Evolutionary conservation across 495 filamentous ascomycete species (phyloP).

Genomic region (Podospora appendiculata): DNA sequence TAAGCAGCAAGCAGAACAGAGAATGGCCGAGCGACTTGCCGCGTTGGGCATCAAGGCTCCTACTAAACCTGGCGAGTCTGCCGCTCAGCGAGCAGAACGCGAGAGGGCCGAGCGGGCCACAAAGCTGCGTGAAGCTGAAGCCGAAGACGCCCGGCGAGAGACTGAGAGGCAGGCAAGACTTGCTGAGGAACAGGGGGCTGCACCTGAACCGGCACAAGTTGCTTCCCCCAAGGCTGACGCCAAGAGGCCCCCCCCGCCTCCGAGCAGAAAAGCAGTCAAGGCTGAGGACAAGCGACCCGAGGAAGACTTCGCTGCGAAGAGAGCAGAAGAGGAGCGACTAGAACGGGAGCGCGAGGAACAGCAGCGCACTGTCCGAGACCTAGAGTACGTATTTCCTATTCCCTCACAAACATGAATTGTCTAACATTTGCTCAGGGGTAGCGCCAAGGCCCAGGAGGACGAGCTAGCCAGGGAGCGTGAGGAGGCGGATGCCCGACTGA

Average conservation of each 20-base stretch:
- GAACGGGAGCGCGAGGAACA: slow-evolving; percentile 71
- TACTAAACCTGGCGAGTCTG: slow-evolving; percentile 61
- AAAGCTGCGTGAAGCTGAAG: slow-evolving; percentile 80
- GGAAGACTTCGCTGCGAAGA: slow-evolving; percentile 44
- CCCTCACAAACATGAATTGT: slow-evolving; percentile 8
- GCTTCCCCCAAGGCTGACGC: slow-evolving; percentile 41
- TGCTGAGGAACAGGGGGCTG: slow-evolving; percentile 62
- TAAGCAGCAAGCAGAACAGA: slow-evolving; percentile 91
- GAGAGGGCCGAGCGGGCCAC: slow-evolving; percentile 83
- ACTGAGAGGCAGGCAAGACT: slow-evolving; percentile 78
- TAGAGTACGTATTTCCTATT: slow-evolving; percentile 64
- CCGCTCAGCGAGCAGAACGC: slow-evolving; percentile 77
- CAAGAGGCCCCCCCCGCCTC: slow-evolving; percentile 83
- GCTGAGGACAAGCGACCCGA: slow-evolving; percentile 40
- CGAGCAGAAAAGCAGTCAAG: slow-evolving; percentile 66
- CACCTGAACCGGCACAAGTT: slow-evolving; percentile 44
- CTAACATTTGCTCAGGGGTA: slow-evolving; percentile 50
- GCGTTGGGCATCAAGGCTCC: slow-evolving; percentile 84
- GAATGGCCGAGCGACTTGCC: slow-evolving; percentile 96
- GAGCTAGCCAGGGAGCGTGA: slow-evolving; percentile 74
- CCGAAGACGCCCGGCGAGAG: slow-evolving; percentile 89
- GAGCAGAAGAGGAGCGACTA: slow-evolving; percentile 46
- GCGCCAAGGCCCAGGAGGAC: slow-evolving; percentile 66
- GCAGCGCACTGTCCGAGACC: slow-evolving; percentile 59
- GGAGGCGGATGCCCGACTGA: slow-evolving; percentile 72